Evolutionary conservation across 176 grass and related monocot genomes (phyloP), one percentile per base, ranked within the genome.

Genomic region (Juncus inflexus): DNA sequence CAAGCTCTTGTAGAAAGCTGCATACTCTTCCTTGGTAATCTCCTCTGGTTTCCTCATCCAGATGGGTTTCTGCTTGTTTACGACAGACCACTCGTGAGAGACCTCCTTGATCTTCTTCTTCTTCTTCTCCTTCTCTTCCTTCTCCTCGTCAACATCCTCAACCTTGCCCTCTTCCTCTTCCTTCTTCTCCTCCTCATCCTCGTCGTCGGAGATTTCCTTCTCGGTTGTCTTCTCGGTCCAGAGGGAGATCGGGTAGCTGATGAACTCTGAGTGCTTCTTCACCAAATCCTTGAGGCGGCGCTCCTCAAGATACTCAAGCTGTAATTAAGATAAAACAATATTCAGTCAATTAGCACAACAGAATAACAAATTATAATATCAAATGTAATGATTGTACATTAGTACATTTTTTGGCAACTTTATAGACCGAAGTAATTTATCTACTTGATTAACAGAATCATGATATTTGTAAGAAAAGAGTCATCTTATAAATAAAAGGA

Each of bases 101-200:
- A 99, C 88, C 77, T 99, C 94, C 94, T 99, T 99, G 61, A 92
- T 92, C 78, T 99, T 92, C 85, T 97, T 91, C 80, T 99, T 99
- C 45, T 99, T 92, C 64, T 92, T 92, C 10, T 90, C 83, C 28
- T 92, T 86, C 14, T 89, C 83, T 77, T 92, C 88, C 36, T 97
- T 89, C 57, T 97, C 85, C 64, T 99, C 94, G 58, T 99, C 94
- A 63, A 89, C 73, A 40, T 99, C 94, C 58, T 92, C 88, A 13
- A 99, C 78, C 78, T 99, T 99, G 64, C 85, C 94, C 73, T 99
- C 87, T 39, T 99, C 94, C 7, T 82, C 38, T 28, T 97, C 94
- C 76, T 99, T 92, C 77, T 96, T 96, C 51, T 97, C 94, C 0
- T 99, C 88, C 65, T 92, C 94, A 57, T 99, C 94, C 67, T 99